Conservation (phyloP, 139 green algal species). For the Micromonas pusilla region DNA sequence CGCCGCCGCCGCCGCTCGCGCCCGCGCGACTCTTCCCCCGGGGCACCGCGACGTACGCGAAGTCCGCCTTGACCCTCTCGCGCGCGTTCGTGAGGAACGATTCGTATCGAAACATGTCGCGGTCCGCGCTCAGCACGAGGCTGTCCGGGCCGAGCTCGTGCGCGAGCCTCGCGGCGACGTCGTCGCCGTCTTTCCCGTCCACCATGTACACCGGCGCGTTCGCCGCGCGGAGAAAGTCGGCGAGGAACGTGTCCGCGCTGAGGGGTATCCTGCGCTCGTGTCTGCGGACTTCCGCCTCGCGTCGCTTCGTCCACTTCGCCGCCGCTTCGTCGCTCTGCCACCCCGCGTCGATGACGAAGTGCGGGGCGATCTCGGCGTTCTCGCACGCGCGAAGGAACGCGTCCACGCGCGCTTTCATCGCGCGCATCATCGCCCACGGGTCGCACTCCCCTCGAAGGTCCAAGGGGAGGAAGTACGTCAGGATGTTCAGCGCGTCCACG, state of each 20-base stretch:
- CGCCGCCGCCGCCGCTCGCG: too few species aligned
- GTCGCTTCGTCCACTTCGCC: background rate
- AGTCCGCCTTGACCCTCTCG: background rate
- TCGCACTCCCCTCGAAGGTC: background rate
- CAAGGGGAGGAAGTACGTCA: background rate
- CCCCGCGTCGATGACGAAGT: background rate
- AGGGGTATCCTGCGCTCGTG: background rate
- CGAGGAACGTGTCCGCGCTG: background rate
- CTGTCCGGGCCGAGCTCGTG: background rate
- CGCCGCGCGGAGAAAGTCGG: background rate
- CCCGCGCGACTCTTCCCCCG: too few species aligned
- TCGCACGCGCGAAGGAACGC: background rate
- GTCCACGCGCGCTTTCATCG: background rate
- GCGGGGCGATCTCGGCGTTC: background rate
- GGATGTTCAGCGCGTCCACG: background rate
- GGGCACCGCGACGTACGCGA: too few species aligned
- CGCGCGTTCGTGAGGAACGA: background rate
- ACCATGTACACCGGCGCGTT: background rate
- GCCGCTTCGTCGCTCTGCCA: background rate
- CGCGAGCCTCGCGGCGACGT: background rate
- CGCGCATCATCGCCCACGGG: background rate
- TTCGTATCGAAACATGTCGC: background rate
- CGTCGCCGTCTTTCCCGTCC: background rate
- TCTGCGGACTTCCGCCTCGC: background rate
- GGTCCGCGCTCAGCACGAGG: background rate